A percentile compares a stretch with the other conserved stretches of the same genome.
Conservation (phyloP, 176 grass and related monocot species). For the Urochloa ruziziensis region DNA sequence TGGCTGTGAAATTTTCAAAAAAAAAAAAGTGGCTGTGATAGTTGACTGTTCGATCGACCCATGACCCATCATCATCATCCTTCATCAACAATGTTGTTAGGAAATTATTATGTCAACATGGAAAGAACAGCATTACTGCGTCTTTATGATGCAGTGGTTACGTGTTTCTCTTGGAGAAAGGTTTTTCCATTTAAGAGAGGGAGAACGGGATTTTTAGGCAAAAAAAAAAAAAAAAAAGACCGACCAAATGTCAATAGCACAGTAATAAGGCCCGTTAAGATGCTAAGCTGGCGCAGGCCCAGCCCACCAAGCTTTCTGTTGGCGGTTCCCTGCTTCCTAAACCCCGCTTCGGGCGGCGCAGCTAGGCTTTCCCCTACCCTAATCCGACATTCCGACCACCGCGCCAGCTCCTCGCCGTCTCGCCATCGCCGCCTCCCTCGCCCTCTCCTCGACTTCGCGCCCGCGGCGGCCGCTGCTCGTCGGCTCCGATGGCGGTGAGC, state of each 20-base stretch:
- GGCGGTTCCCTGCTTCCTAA: neutral
- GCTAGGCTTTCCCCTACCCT: neutral
- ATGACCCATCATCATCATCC: too few species aligned
- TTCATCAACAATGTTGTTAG: too few species aligned
- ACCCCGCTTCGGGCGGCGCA: neutral
- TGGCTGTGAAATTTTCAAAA: neutral
- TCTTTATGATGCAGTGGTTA: neutral
- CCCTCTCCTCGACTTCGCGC: neutral
- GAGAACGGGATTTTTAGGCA: too few species aligned
- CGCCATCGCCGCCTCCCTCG: neutral
- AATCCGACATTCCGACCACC: neutral
- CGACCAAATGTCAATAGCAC: too few species aligned
- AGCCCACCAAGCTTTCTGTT: neutral
- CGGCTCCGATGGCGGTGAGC: slow-evolving; percentile 48
- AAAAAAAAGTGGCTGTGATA: too few species aligned
- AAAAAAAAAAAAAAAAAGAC: too few species aligned
- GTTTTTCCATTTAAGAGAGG: too few species aligned
- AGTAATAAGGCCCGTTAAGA: neutral
- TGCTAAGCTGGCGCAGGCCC: neutral
- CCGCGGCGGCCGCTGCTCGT: neutral
- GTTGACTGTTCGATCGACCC: too few species aligned
- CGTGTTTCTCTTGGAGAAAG: neutral
- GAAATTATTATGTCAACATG: neutral
- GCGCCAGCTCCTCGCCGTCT: neutral
- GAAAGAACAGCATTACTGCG: neutral